Evolutionary conservation across 2,329 filamentous ascomycete genomes (phyloP), one percentile per base, ranked within the genome.

Genomic region (Hysterium pulicare): DNA sequence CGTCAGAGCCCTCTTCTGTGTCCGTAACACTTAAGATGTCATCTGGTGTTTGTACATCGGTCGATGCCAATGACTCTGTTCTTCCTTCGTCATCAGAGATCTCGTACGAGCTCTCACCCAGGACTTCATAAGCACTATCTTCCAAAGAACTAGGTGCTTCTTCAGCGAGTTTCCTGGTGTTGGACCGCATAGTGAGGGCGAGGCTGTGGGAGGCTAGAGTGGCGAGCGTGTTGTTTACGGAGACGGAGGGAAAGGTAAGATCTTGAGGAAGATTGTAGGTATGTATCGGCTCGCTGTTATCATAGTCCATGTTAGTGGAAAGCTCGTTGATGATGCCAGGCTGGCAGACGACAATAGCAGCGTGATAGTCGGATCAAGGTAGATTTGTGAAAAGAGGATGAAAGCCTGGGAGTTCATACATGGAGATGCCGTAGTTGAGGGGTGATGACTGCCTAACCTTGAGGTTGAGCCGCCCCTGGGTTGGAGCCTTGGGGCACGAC

Each of bases 181-280:
- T 55, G 16, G 62, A 66, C 44, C 59, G 52, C 62, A 65, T 65
- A n/a, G n/a, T n/a, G n/a, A n/a, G n/a, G 51, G 64, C 63, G 16
- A 64, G 50, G 10, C 54, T 55, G 43, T 64, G 45, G 47, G 65
- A 57, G 51, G 64, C 61, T 35, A 64, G 54, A 31, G 46, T 47
- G 28, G 58, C 54, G 6, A 65, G 50, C 15, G 59, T 63, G 40
- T 45, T 50, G 50, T 61, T 49, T 45, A 64, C 54, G 38, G 51
- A 58, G 38, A 58, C 53, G 2, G 61, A 58, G 28, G 62, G 61
- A 41, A 58, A 65, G 46, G 53, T 50, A 35, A 65, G 51, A 38
- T 61, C 51, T 44, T 58, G 59, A 37, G 7, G 24, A 28, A 16
- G 32, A 15, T 34, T 34, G 7, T 34, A n/a, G n/a, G 54, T 47